Evolutionary conservation across 768 basidiomycete species (phyloP), one percentile per base, ranked within the genome.

Genomic region (Boletus sp.): DNA sequence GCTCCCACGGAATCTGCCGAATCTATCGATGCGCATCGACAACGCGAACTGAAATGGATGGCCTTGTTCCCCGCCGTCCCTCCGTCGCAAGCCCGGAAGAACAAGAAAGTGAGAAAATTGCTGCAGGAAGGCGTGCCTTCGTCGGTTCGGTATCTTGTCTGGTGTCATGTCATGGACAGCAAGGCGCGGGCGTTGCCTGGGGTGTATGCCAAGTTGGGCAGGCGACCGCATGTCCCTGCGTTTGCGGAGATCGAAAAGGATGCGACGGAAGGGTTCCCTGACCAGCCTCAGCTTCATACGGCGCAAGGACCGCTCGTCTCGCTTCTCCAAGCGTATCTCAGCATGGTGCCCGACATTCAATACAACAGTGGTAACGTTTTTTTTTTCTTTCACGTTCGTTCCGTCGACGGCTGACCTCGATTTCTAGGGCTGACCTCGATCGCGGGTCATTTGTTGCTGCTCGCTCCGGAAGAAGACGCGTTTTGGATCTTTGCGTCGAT

Each of bases 401-500:
- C 46, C 5, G 48, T 56, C 2, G 63, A 42, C 48, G 45, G 48
- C 59, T 58, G 6, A 52, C 5, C 32, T 17, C 11, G 5, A 24
- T 24, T 24, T 46, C 2, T 54, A 91, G 91, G 87, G 5, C 72
- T 93, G 39, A 83, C 86, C 7, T 75, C 82, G 11, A 85, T 92
- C 51, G 82, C 85, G 20, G 89, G 89, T 2, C 85, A 90, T 59
- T 73, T 93, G 46, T 72, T 93, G 0, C 72, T 87, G 9, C 83
- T 89, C 47, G 83, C 89, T 0, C 92, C 91, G 0, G 91, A 94
- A 60, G 92, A 94, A 67, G 92, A 94, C 61, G 91, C 89, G 0
- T 94, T 94, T 69, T 94, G 91, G 91, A 92, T 89, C 18, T 92
- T 93, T 67, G 80, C 90, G 1, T 90, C 90, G 3, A 74, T 93